A percentile compares a stretch with the other conserved stretches of the same genome.
Evolutionary conservation across 108 stramenopile genomes (phyloP).

Genomic region (Fistulifera solaris): DNA sequence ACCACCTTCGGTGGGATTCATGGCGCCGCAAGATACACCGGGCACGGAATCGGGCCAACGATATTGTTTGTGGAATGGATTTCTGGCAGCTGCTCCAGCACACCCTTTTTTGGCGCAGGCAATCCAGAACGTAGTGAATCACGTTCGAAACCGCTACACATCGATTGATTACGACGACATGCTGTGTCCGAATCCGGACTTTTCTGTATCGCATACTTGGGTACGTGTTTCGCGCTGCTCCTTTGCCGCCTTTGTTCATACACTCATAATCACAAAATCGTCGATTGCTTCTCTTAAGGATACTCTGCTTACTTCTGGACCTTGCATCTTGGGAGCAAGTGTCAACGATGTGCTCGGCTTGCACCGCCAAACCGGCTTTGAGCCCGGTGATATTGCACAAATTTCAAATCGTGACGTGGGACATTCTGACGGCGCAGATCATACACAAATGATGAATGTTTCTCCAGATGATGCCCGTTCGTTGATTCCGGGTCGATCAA

Average conservation of each 20-base stretch:
- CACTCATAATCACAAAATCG: slow-evolving; percentile 4
- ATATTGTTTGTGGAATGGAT: slow-evolving; percentile 54
- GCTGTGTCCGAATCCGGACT: slow-evolving; percentile 36
- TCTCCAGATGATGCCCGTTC: slow-evolving; percentile 5
- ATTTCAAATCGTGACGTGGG: slow-evolving; percentile 8
- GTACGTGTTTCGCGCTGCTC: slow-evolving; percentile 3
- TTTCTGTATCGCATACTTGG: slow-evolving; percentile 14
- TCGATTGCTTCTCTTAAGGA: slow-evolving; percentile 9
- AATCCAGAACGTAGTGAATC: slow-evolving; percentile 52
- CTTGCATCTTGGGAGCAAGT: slow-evolving; percentile 44
- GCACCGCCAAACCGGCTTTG: slow-evolving; percentile 34
- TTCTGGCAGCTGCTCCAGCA: slow-evolving; percentile 49
- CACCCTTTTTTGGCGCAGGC: slow-evolving; percentile 42
- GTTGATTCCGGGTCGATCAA: slow-evolving; percentile 42
- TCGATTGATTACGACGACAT: slow-evolving; percentile 54
- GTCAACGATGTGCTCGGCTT: slow-evolving; percentile 44
- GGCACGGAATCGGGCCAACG: slow-evolving; percentile 19
- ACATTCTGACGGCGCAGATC: slow-evolving; percentile 5
- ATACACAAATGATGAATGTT: neutral
- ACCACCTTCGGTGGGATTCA: slow-evolving; percentile 45
- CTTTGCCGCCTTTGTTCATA: too few relatives aligned
- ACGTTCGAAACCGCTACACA: slow-evolving; percentile 60
- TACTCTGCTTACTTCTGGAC: slow-evolving; percentile 49
- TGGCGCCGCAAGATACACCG: slow-evolving; percentile 44
- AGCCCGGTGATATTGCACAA: slow-evolving; percentile 23